Percentiles rank a stretch among this genome's conserved stretches.
Evolutionary conservation across 208 protist species (phyloP).

Genomic region (Trypanosoma vivax): DNA sequence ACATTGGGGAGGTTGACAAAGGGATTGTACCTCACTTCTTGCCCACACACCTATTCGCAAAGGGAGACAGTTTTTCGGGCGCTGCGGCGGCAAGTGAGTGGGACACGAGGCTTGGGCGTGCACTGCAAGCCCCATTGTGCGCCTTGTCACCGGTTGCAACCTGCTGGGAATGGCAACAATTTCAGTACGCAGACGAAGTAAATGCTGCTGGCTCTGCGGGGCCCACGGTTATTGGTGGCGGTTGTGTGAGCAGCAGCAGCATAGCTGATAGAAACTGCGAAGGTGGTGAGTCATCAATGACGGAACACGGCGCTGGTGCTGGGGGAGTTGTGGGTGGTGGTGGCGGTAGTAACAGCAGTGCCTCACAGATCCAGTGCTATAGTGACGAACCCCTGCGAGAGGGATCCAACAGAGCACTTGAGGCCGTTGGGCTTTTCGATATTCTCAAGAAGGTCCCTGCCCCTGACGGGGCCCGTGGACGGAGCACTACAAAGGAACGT

Average conservation of each 20-base stretch:
- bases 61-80: neutral
- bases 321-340: neutral
- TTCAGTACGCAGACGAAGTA: conserved; percentile 21
- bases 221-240: too few species aligned
- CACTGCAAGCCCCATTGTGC: neutral
- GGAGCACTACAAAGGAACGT: conserved; percentile 18
- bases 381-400: too few species aligned
- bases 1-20: neutral
- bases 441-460: neutral
- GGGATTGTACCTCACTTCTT: neutral
- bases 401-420: too few species aligned
- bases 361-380: too few species aligned
- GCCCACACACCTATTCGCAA: neutral
- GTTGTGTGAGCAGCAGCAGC: too few species aligned
- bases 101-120: conserved; percentile 15
- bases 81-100: conserved; percentile 7
- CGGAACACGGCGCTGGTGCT: neutral
- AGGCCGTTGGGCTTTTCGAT: neutral
- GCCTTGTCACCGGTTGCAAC: neutral
- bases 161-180: conserved; percentile 20
- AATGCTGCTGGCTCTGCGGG: neutral
- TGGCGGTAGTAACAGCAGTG: neutral
- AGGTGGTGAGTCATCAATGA: too few species aligned
- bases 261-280: too few species aligned
- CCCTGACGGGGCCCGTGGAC: neutral